Conservation (phyloP, 129 eudicot genomes). For the Chrysanthemum makinoi region DNA sequence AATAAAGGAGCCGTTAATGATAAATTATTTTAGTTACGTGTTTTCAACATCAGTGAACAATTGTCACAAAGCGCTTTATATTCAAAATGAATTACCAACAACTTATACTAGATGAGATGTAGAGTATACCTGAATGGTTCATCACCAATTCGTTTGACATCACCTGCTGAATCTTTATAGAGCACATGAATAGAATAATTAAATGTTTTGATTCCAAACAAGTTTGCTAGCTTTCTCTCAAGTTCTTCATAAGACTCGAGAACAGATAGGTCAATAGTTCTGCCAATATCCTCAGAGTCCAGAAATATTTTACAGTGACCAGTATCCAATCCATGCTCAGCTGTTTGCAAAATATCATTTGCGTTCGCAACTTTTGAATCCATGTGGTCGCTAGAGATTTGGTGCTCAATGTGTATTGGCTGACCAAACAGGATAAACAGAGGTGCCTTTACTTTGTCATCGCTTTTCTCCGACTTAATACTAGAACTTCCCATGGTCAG, state of each 20-base stretch:
- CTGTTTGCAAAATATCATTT: conserved; percentile 26
- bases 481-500: conserved; percentile 66
- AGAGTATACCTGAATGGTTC: conserved; percentile 65
- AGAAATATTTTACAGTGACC: conserved; percentile 79
- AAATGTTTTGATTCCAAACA: conserved; percentile 59
- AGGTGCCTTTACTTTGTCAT: conserved; percentile 44
- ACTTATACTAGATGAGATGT: background rate
- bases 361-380: conserved; percentile 24
- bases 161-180: conserved; percentile 57
- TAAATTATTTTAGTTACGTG: background rate
- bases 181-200: conserved; percentile 42
- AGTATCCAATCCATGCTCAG: conserved; percentile 44
- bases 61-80: background rate
- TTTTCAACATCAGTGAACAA: background rate
- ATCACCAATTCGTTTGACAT: conserved; percentile 59
- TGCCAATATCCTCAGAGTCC: conserved; percentile 70
- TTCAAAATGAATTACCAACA: background rate
- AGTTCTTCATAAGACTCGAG: conserved; percentile 64
- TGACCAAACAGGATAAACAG: conserved; percentile 78
- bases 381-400: conserved; percentile 39
- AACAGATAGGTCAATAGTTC: conserved; percentile 63
- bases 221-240: conserved; percentile 41
- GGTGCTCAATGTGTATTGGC: conserved; percentile 74
- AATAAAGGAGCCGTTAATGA: background rate
- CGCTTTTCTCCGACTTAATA: conserved; percentile 41